Base-by-base conservation (phyloP, 768 basidiomycete species). In the Sporobolomyces pararoseus region DNA sequence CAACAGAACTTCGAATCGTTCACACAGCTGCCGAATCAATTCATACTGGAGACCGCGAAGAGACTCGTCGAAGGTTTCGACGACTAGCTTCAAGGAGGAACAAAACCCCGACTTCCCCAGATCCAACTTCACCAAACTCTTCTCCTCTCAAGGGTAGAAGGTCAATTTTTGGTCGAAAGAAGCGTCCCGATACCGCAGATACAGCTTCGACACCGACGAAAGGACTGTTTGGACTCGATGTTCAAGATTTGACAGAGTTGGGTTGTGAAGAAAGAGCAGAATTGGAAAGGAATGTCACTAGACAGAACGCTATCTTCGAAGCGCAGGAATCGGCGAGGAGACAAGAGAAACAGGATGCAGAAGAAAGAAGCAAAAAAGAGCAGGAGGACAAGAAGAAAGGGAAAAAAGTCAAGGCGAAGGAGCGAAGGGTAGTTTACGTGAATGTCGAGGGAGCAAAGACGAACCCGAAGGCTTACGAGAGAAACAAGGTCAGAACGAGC, bases 401-500 rank as follows among this genome's bases (percentile, higher is more conserved):
- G 83, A 34, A 76, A 76, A 68, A 66, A 69, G 39, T 73, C 68
- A 67, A 52, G 74, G 53, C 73, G 74, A 63, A 70, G 75, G 88
- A 4, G 74, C 77, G 55, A 82, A 89, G 57, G 83, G 89, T 88
- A 74, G 79, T 97, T 66, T 90, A 91, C 79, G 86, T 96, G 70
- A 95, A 95, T 76, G 77, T 84, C 47, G 77, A 85, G 55, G 90
- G 90, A n/a, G 89, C 90, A 0, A 80, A 84, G 62, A 85, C 81
- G 46, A 67, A 64, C 21, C 66, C 70, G 50, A 49, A 57, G 25
- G 84, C 86, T n/a, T 97, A 93, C 80, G 85, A 85, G 35, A 82
- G 94, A 76, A 97, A 96, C 79, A 97, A 96, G 84, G 91, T 97
- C 72, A 84, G 89, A 77, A 96, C 94, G 47, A 89, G 88, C 74